Base-by-base conservation (phyloP, 345 rosid species). In the Kandelia obovata region DNA sequence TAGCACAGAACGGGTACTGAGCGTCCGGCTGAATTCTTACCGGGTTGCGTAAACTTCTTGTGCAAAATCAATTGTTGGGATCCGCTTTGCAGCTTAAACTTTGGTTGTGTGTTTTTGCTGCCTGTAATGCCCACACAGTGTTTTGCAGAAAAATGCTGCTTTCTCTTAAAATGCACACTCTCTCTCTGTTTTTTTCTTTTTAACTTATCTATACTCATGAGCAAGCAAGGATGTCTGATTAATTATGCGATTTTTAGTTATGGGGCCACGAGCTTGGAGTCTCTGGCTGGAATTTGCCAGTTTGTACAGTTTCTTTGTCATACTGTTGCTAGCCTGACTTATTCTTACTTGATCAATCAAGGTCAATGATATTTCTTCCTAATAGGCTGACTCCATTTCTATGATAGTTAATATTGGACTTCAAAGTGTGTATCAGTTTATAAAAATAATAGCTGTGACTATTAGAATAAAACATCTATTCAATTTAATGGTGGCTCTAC, bases 21-120 rank as follows among this genome's bases (percentile, higher is more conserved):
- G 73, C 75, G 72, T 61, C 47, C 64, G 30, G 77, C 66, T 47
- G 25, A 6, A 56, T 56, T 56, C 52, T 74, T 65, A 47, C 70
- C 75, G 1, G 46, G 57, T 65, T 69, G 76, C 74, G 68, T 67
- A 46, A 73, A 70, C 62, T 76, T n/a, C n/a, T 61, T 28, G 73
- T 79, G 80, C 66, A 11, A 75, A 67, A 80, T 9, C 31, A 47
- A 37, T 46, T 37, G 13, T 55, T 67, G 79, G 84, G 75, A 66
- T 73, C 70, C 60, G 67, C 80, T 77, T 82, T 79, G 85, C 83
- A 74, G 83, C 83, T 63, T 77, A n/a, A 62, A 39, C 63, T 75
- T 53, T 65, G 80, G 86, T 82, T 79, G 34, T 20, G 19, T 68
- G 35, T 72, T 58, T 77, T 51, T 58, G 82, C 74, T 73, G 77